Base-by-base conservation (phyloP, 2,329 filamentous ascomycete species). In the Fusarium sp. region DNA sequence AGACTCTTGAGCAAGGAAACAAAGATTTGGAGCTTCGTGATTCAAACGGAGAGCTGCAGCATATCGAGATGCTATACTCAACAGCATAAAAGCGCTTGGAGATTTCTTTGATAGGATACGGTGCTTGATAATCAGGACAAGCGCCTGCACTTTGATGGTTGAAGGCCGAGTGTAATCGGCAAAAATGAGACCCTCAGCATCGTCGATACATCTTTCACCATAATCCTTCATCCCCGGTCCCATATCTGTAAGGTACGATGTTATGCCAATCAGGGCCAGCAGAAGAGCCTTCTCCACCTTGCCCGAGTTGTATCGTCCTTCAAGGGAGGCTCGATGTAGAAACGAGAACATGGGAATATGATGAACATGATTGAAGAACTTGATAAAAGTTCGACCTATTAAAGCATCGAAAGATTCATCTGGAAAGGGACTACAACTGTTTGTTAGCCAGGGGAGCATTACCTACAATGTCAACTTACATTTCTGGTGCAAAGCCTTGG, bases 291-390 rank as follows among this genome's bases (percentile, higher is more conserved):
- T 83, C 71, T 88, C 86, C 68, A 88, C 84, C 66, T 86, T 86
- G 49, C 86, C 86, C 7, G 85, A 82, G 67, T 87, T 84, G 73
- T 87, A 87, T 30, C 86, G 82, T 73, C 88, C 86, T 85, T 88
- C 87, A 25, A 88, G 82, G 3, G 87, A 88, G 14, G 86, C 86
- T 27, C 86, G 85, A 71, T 89, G 87, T 18, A 89, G 77, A 59
- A 88, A 89, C 13, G 86, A 87, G 77, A 86, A 87, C 70, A 86
- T 85, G 46, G 87, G 85, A 54, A 88, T 86, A 66, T 88, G 87
- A 76, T 88, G 86, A 42, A 88, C 82, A 72, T 88, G 84, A 43
- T 84, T 84, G 75, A 88, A 88, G 78, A 87, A 88, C 69, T 84
- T 83, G 71, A 86, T 85, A 68, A 88, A 87, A 8, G 85, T 86